Evolutionary conservation across 108 stramenopile species (phyloP).

Genomic region (Asterionellopsis glacialis): DNA sequence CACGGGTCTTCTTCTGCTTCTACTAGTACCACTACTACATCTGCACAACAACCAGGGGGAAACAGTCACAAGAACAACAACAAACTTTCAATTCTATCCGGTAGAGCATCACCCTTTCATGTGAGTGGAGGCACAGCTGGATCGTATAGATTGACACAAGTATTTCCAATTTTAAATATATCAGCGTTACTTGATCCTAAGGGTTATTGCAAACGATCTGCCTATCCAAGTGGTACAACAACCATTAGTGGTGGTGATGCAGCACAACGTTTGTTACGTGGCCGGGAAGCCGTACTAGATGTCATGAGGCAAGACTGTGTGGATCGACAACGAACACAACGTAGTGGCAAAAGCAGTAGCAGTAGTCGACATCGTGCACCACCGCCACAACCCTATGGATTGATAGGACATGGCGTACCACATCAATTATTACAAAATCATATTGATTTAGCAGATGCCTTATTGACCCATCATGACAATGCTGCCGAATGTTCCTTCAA

Average conservation of each 20-base stretch:
- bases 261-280: slow-evolving; percentile 1
- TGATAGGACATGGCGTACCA: slow-evolving; percentile 5
- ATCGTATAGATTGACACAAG: neutral
- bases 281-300: neutral
- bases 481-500: slow-evolving; percentile 2
- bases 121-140: neutral
- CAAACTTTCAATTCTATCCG: too few relatives aligned
- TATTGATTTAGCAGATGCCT: slow-evolving; percentile 1
- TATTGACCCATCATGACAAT: neutral
- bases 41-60: too few relatives aligned
- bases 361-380: neutral
- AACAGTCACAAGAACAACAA: too few relatives aligned
- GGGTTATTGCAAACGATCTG: slow-evolving; percentile 1
- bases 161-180: neutral
- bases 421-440: slow-evolving; percentile 5
- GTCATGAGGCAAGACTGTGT: neutral
- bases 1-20: too few relatives aligned
- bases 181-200: slow-evolving; percentile 4
- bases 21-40: too few relatives aligned
- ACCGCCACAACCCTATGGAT: neutral
- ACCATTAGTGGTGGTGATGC: slow-evolving; percentile 4
- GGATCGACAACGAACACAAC: neutral
- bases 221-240: neutral
- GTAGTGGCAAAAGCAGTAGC: too few relatives aligned
- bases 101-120: too few relatives aligned